Evolutionary conservation across 306 rosid genomes (phyloP).

Genomic region (Mimosa bimucronata): DNA sequence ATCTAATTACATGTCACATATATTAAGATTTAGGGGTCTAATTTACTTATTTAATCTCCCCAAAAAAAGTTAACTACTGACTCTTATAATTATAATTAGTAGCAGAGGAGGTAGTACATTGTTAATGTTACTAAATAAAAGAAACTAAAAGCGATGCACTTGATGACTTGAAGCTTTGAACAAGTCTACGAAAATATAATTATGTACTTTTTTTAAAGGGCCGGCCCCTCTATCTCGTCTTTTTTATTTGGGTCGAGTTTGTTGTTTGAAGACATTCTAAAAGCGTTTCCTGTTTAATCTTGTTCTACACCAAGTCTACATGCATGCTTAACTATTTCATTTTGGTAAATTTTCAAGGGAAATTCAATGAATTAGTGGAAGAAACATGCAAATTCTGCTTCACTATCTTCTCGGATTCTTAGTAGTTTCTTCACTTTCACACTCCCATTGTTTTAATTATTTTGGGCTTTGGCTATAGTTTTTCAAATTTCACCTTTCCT

Average conservation of each 20-base stretch:
- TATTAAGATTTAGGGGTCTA: no score
- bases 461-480: no score
- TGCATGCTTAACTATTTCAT: background rate
- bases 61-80: no score
- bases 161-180: background rate
- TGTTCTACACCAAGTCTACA: background rate
- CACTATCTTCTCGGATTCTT: constrained; percentile 10
- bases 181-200: background rate
- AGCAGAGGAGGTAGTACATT: no score
- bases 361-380: background rate
- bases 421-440: constrained; percentile 20
- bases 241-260: background rate
- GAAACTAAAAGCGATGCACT: background rate
- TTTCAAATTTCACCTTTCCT: no score
- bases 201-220: background rate
- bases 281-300: background rate
- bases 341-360: background rate
- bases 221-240: constrained; percentile 8
- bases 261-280: background rate
- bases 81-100: no score
- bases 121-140: background rate
- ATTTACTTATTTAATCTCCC: no score
- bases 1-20: no score
- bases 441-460: background rate
- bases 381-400: constrained; percentile 20